phyloP scores from a whole-genome alignment of 495 filamentous ascomycete species.

The Sordaria brevicollis region DNA sequence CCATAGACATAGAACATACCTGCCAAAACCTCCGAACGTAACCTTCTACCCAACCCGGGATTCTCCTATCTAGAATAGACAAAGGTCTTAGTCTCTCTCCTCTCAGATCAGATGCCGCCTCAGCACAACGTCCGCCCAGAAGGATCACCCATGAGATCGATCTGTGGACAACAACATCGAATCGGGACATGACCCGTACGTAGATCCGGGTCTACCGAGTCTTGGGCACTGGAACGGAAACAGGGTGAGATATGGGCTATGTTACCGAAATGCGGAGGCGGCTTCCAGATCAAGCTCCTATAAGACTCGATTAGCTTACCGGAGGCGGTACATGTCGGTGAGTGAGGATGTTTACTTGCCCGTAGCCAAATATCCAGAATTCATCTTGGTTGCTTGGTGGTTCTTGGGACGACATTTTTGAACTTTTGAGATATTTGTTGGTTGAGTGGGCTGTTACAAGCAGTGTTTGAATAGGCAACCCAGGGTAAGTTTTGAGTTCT shows the following conservation, averaged over 20 bases:
- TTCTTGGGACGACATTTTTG: conserved; percentile 13
- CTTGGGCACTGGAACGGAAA: not conserved
- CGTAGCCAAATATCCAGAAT: conserved; percentile 89
- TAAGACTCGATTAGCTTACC: conserved; percentile 15
- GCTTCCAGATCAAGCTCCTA: conserved; percentile 97
- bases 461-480: not conserved
- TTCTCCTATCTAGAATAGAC: conserved; percentile 61
- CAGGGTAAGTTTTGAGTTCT: not conserved
- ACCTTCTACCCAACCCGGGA: conserved; percentile 86
- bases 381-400: conserved; percentile 30
- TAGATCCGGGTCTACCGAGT: not conserved
- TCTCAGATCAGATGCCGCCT: too few relatives aligned
- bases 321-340: not conserved
- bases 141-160: not conserved
- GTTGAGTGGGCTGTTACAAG: not conserved
- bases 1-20: conserved; percentile 39
- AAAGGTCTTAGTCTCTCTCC: conserved; percentile 7
- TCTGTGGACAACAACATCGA: not conserved
- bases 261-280: conserved; percentile 90
- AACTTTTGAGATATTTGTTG: not conserved
- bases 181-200: not conserved
- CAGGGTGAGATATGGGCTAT: not conserved
- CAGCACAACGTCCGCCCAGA: not conserved
- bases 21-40: conserved; percentile 99
- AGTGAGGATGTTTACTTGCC: conserved; percentile 46